These are phyloP conservation scores for Leccinum pallidistipes DNA, from an alignment of 1,284 basidiomycete genomes.

Conservation along the genomic window DNA sequence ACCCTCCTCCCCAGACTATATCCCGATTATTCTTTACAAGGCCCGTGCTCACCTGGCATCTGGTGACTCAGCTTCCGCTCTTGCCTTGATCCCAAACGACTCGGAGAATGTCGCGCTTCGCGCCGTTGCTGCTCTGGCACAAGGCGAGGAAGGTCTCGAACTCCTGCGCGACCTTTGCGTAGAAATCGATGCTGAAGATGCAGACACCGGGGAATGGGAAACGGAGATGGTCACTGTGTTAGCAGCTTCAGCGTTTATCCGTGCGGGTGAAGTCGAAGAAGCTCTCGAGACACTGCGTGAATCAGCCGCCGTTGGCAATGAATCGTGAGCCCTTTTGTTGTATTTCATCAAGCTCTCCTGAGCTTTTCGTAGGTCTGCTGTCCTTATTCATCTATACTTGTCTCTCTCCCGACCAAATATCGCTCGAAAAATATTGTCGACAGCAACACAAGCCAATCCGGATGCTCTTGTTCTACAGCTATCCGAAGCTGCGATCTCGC, in stretches of 20 bases:
- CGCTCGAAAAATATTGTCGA: conserved; percentile 81
- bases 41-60: conserved; percentile 83
- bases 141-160: conserved; percentile 68
- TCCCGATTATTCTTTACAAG: conserved; percentile 72
- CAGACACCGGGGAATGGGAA: conserved; percentile 59
- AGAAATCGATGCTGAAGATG: conserved; percentile 81
- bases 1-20: conserved; percentile 61
- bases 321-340: conserved; percentile 54
- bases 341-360: conserved; percentile 2
- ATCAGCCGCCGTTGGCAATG: conserved; percentile 54
- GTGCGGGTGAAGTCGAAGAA: conserved; percentile 86
- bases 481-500: conserved; percentile 85
- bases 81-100: conserved; percentile 56
- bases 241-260: conserved; percentile 82
- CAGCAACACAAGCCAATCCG: conserved; percentile 82
- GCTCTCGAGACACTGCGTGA: conserved; percentile 83
- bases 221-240: conserved; percentile 74
- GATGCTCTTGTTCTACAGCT: conserved; percentile 88
- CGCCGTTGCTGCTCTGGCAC: conserved; percentile 71
- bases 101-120: conserved; percentile 68
- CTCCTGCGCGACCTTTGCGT: conserved; percentile 83
- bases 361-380: conserved; percentile 57
- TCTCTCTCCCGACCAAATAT: conserved; percentile 83
- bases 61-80: conserved; percentile 54
- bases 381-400: conserved; percentile 83